Base-by-base conservation (phyloP, 192 early-diverging fungal genomes). In the Podila epicladia region DNA sequence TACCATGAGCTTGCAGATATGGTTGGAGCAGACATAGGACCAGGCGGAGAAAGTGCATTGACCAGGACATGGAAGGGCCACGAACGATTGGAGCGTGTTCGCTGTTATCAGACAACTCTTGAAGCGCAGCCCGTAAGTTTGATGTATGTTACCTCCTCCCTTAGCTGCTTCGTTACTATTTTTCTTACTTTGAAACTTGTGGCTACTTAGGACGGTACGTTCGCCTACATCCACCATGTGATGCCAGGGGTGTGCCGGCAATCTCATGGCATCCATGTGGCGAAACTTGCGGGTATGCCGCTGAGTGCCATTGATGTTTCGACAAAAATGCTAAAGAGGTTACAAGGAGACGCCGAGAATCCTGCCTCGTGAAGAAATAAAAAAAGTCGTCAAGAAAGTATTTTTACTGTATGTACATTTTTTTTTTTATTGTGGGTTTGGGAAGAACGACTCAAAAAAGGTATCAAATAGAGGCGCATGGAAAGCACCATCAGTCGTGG, bases 231-330 rank as follows among this genome's bases (percentile, higher is more conserved):
- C 24, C 93, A 93, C 73, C 86, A 86, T 58, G 85, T 95, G 1
- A 58, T 77, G 8, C 90, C 87, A 0, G 94, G 94, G 15, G 84
- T 95, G 0, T 89, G 91, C 82, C 73, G 83, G 7, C 67, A 85
- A 29, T 93, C 92, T 19, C 90, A 92, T 78, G 94, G 93, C 0
- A 89, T 95, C 28, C 87, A 92, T 67, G 91, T 93, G 13, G 94
- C 94, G 2, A 83, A 87, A 35, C 73, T 89, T 11, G 93, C 93
- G 22, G 94, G 94, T 9, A 80, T 90, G 66, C 89, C 90, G 6
- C 65, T 86, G 58, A 79, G 75, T 33, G 89, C 87, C 1, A 65
- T 80, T 19, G 67, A 80, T 11, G 67, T 80, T 0, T 80, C 77
- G 1, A 57, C 62, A 13, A 48, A 51, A n/a, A 61, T 73, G 7